phyloP scores from a whole-genome alignment of 176 grass and related monocot species.

The Bromus sterilis region DNA sequence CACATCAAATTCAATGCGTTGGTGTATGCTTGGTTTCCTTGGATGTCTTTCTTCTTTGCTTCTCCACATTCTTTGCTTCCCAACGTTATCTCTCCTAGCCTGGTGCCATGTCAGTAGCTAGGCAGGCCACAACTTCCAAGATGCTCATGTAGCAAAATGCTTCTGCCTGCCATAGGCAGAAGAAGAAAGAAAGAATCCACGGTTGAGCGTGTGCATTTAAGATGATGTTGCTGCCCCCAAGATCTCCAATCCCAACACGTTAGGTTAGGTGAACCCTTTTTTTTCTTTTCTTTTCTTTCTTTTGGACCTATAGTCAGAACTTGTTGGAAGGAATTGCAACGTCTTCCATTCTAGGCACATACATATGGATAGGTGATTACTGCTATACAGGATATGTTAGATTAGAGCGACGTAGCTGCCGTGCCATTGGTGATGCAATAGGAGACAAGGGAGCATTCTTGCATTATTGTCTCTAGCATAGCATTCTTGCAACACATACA shows the following conservation, averaged over 20 bases:
- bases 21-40: not conserved
- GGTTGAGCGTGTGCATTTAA: constrained; percentile 21
- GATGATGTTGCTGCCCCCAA: constrained; percentile 34
- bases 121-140: constrained; percentile 39
- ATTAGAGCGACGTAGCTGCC: not conserved
- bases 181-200: constrained; percentile 6
- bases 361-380: constrained; percentile 2
- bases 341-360: not conserved
- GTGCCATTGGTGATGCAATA: constrained; percentile 17
- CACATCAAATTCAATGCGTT: not conserved
- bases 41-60: not conserved
- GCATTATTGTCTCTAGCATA: constrained; percentile 24
- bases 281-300: not conserved
- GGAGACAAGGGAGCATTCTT: constrained; percentile 14
- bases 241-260: constrained; percentile 35
- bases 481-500: too few relatives aligned
- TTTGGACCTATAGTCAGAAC: not conserved
- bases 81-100: constrained; percentile 6
- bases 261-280: constrained; percentile 21
- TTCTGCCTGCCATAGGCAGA: constrained; percentile 5
- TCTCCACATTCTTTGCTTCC: not conserved
- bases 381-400: constrained; percentile 21
- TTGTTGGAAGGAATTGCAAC: not conserved
- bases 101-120: constrained; percentile 22
- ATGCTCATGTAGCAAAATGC: constrained; percentile 33